These are phyloP conservation scores for Penicillium crustosum DNA, from an alignment of 2,329 filamentous ascomycete species.

Conservation along the genomic window DNA sequence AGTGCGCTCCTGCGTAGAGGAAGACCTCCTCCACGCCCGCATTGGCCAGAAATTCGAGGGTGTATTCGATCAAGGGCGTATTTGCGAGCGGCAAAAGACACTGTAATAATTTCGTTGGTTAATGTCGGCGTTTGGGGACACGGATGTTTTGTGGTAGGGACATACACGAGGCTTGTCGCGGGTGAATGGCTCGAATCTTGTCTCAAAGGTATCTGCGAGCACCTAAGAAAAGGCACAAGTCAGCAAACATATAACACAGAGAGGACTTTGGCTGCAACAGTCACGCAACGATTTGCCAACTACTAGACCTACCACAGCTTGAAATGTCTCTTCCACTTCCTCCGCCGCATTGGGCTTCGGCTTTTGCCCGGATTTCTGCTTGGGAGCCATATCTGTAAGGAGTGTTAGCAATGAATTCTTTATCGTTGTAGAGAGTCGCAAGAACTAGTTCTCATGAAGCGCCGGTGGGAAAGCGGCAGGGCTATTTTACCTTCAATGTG, in stretches of 20 bases:
- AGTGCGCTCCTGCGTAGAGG: slow-evolving; percentile 86
- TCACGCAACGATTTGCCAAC: neutral
- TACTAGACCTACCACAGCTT: slow-evolving; percentile 57
- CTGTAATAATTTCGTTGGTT: slow-evolving; percentile 47
- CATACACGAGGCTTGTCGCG: slow-evolving; percentile 81
- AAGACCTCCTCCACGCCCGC: slow-evolving; percentile 93
- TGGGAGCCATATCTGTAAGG: slow-evolving; percentile 34
- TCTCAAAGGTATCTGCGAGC: slow-evolving; percentile 92
- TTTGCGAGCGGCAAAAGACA: slow-evolving; percentile 93
- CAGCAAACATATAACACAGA: slow-evolving; percentile 6
- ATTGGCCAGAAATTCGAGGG: slow-evolving; percentile 91
- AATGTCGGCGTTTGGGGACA: neutral
- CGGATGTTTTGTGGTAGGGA: slow-evolving; percentile 11
- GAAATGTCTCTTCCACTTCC: slow-evolving; percentile 61
- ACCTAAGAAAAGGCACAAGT: slow-evolving; percentile 54
- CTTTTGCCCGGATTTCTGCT: slow-evolving; percentile 36
- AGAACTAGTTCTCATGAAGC: neutral
- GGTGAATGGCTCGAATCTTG: slow-evolving; percentile 85
- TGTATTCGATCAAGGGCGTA: slow-evolving; percentile 94
- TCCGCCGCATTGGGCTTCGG: slow-evolving; percentile 50
- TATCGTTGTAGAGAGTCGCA: neutral
- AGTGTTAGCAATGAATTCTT: neutral
- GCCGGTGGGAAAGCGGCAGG: neutral
- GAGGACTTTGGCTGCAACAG: neutral
- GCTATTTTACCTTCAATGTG: neutral